Conservation (phyloP, 768 basidiomycete species). For the Tephrocybe sp. region DNA sequence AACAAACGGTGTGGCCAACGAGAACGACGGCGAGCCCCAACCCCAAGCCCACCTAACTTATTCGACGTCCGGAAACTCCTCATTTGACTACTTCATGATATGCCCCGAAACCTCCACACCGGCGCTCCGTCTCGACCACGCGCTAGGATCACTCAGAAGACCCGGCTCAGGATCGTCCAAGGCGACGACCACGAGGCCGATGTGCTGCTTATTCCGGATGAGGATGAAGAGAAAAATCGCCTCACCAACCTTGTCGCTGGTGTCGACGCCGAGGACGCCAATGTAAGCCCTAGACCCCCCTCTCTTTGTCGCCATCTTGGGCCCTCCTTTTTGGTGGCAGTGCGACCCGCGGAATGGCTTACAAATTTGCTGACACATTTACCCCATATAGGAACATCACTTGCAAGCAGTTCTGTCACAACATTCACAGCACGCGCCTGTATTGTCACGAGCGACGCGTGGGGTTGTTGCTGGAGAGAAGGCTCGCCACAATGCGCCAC, state of each 20-base stretch:
- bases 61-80: conserved; percentile 31
- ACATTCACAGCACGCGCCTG: conserved; percentile 33
- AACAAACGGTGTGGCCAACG: conserved; percentile 58
- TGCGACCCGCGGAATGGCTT: conserved; percentile 52
- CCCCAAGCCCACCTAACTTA: conserved; percentile 34
- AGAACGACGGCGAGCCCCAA: conserved; percentile 25
- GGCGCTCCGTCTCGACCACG: conserved; percentile 79
- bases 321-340: conserved; percentile 43
- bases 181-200: conserved; percentile 82
- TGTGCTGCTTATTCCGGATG: conserved; percentile 78
- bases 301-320: conserved; percentile 32
- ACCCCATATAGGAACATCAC: conserved; percentile 50
- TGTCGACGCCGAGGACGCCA: conserved; percentile 91
- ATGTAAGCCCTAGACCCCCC: conserved; percentile 64
- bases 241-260: conserved; percentile 77
- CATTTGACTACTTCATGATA: conserved; percentile 67
- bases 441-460: conserved; percentile 27
- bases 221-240: conserved; percentile 81
- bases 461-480: conserved; percentile 33
- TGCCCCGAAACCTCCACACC: conserved; percentile 81
- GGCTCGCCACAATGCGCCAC: conserved; percentile 29
- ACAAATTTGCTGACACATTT: conserved; percentile 42
- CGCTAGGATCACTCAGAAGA: conserved; percentile 92
- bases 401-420: conserved; percentile 51
- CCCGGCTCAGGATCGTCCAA: conserved; percentile 80